Evolutionary conservation across 805 yeast genomes (phyloP), one percentile per base, ranked within the genome.

Genomic region (Babjeviella inositovora): DNA sequence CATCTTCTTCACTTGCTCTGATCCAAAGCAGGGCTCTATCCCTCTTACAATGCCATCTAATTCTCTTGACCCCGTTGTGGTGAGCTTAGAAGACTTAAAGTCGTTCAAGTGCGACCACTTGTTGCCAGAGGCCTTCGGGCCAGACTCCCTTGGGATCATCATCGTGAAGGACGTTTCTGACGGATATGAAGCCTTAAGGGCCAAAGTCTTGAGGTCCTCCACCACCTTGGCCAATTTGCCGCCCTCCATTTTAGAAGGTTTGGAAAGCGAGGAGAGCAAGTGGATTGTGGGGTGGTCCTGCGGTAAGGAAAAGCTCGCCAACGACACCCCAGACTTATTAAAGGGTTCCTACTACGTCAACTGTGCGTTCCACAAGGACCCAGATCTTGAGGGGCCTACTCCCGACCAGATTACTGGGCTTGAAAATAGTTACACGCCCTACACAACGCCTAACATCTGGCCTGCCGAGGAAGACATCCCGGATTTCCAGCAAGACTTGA

Each of bases 211-310:
- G 14, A 35, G 39, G 15, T 45, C 51, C 20, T 58, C 66, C 4
- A 47, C 62, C 3, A 34, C 37, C 13, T 41, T 67, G 14, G 63
- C 66, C 11, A 41, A 40, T 18, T 43, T 61, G 4, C 51, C 62
- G 1, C 25, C 24, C 6, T 35, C 35, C 3, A 38, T 41, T 7
- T 41, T 67, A 17, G 37, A 34, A 3, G 21, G 31, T 10, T 43
- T 67, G 25, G 73, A 66, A 32, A 47, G 45, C 13, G 60, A 58
- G 10, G 68, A 62, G 24, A 55, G 67, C 0, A 45, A 40, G 30
- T 69, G 68, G 62, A 42, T 65, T 6, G 59, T 62, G 2, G 77
- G 75, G 2, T 69, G 75, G 75, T 66, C 74, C 6, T 39, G 65
- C 13, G 75, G 75, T 1, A 59, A 55, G 24, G 76, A 69, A 32